These are phyloP conservation scores for Zanthoxylum bungeanum DNA, from an alignment of 345 rosid genomes.

Conservation along the genomic window DNA sequence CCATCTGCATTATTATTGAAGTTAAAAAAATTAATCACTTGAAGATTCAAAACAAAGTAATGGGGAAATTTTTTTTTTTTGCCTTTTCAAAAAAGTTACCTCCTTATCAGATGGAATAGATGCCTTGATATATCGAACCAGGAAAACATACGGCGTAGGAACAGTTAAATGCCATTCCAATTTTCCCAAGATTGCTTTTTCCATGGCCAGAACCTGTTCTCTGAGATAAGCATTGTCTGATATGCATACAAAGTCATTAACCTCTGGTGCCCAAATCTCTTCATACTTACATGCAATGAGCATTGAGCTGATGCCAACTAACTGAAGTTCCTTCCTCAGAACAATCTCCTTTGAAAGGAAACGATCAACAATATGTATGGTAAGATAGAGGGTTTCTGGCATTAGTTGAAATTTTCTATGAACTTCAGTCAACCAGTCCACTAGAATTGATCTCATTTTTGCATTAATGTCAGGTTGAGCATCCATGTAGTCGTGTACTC, in stretches of 20 bases:
- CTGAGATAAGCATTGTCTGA: conserved; percentile 77
- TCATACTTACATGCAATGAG: conserved; percentile 93
- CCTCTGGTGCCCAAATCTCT: conserved; percentile 98
- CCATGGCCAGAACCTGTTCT: conserved; percentile 76
- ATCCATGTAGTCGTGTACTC: conserved; percentile 61
- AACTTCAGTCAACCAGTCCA: conserved; percentile 91
- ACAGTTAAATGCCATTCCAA: conserved; percentile 82
- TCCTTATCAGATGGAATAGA: conserved; percentile 49
- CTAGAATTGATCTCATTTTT: conserved; percentile 80
- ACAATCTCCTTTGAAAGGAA: conserved; percentile 64
- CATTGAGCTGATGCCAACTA: conserved; percentile 80
- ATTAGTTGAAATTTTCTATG: conserved; percentile 75
- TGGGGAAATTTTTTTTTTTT: no score
- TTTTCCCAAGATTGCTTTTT: conserved; percentile 68
- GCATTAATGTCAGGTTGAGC: conserved; percentile 67
- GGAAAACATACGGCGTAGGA: conserved; percentile 85
- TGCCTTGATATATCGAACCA: conserved; percentile 76
- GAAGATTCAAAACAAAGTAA: not conserved
- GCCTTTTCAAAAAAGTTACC: no score
- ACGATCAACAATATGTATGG: conserved; percentile 74
- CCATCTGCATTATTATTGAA: conserved; percentile 43
- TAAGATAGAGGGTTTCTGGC: conserved; percentile 84
- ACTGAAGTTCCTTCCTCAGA: conserved; percentile 68
- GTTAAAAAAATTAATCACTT: no score
- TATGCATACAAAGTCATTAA: conserved; percentile 78